Evolutionary conservation across 345 rosid species (phyloP).

Genomic region (Populus simonii): DNA sequence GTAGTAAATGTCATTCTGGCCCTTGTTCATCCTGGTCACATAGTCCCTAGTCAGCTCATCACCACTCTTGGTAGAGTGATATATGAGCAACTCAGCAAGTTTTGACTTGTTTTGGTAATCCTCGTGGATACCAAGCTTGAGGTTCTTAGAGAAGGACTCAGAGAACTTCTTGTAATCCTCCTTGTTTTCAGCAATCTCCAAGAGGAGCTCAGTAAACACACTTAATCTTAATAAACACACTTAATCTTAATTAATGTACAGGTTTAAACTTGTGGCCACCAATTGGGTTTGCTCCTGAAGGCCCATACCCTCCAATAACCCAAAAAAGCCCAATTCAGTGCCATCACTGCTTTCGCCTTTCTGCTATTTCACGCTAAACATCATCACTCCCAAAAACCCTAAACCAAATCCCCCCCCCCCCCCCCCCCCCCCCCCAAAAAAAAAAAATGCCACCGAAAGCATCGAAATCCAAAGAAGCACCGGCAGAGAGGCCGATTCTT

Average conservation of each 20-base stretch:
- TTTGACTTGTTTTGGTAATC: conserved; percentile 72
- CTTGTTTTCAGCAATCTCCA: conserved; percentile 92
- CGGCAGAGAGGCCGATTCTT: conserved; percentile 84
- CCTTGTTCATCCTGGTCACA: conserved; percentile 94
- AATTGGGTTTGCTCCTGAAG: neutral
- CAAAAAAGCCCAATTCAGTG: too few species aligned
- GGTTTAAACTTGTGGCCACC: neutral
- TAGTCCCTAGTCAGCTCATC: conserved; percentile 88
- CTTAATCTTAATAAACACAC: too few species aligned
- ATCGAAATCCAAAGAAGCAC: conserved; percentile 82
- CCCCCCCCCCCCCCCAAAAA: too few species aligned
- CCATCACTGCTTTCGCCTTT: too few species aligned
- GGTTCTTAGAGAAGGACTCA: conserved; percentile 82
- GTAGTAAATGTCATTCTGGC: conserved; percentile 72
- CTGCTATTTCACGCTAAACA: too few species aligned
- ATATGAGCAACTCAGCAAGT: conserved; percentile 76
- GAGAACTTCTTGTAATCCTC: conserved; percentile 92
- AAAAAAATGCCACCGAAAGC: conserved; percentile 84
- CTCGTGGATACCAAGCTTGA: conserved; percentile 88
- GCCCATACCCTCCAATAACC: too few species aligned
- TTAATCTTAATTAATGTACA: too few species aligned
- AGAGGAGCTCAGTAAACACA: conserved; percentile 56
- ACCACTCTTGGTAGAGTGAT: conserved; percentile 93
- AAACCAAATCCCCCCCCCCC: too few species aligned
- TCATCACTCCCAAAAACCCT: too few species aligned